phyloP scores from a whole-genome alignment of 805 yeast genomes.

The Candida coquimbonensis region DNA sequence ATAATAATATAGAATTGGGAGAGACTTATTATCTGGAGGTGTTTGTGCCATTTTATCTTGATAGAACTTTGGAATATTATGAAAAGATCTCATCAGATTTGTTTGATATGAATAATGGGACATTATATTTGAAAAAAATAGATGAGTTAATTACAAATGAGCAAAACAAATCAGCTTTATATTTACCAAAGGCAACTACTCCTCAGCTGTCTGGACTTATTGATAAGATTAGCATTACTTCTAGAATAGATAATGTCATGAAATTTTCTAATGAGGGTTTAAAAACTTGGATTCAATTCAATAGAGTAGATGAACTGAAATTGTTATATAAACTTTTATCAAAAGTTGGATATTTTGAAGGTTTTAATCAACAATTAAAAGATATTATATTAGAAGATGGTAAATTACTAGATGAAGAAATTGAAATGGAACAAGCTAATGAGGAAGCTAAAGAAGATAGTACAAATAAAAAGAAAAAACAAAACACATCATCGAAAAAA shows the following conservation, averaged over 20 bases:
- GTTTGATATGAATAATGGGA: slow-evolving; percentile 39
- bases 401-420: slow-evolving; percentile 11
- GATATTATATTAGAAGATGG: slow-evolving; percentile 44
- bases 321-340: slow-evolving; percentile 43
- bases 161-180: slow-evolving; percentile 44
- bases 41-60: slow-evolving; percentile 62
- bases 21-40: slow-evolving; percentile 56
- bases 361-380: slow-evolving; percentile 41
- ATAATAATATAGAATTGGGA: slow-evolving; percentile 29
- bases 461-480: slow-evolving; percentile 6
- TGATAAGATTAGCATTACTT: slow-evolving; percentile 51
- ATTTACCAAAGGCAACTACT: slow-evolving; percentile 45
- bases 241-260: slow-evolving; percentile 51
- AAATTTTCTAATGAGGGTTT: slow-evolving; percentile 49
- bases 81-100: slow-evolving; percentile 37
- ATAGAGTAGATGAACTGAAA: slow-evolving; percentile 35
- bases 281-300: slow-evolving; percentile 45
- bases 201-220: slow-evolving; percentile 50
- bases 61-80: slow-evolving; percentile 51
- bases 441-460: slow-evolving; percentile 4
- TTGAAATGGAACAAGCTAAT: slow-evolving; percentile 18
- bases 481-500: slow-evolving; percentile 19
- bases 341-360: slow-evolving; percentile 48
- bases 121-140: slow-evolving; percentile 46
- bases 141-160: slow-evolving; percentile 56